Percentiles rank a stretch among this genome's conserved stretches.
These are phyloP conservation scores for Ananas comosus DNA, from an alignment of 176 grass and related monocot genomes.

Conservation along the genomic window DNA sequence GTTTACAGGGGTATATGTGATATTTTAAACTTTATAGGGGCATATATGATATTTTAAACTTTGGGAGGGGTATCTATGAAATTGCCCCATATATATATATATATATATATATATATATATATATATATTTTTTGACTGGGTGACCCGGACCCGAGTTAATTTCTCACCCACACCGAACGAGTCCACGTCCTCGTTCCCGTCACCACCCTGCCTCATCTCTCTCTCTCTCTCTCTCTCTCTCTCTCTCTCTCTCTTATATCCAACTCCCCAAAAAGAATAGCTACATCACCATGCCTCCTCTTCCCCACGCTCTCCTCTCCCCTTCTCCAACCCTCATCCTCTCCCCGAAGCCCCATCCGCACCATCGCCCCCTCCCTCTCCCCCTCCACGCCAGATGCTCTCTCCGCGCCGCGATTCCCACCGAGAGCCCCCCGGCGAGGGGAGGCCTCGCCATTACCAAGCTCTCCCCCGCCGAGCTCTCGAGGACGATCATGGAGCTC, in stretches of 20 bases:
- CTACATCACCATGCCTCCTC: constrained; percentile 9
- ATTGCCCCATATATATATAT: too few relatives aligned
- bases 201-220: neutral
- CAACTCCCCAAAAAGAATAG: neutral
- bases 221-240: neutral
- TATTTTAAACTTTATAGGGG: too few relatives aligned
- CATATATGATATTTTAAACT: too few relatives aligned
- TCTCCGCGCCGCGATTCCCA: constrained; percentile 18
- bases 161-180: too few relatives aligned
- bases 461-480: constrained; percentile 62
- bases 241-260: neutral
- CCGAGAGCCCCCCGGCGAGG: neutral
- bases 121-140: too few relatives aligned
- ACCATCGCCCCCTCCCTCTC: neutral
- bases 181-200: too few relatives aligned
- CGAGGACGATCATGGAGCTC: constrained; percentile 70
- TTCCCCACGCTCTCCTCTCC: constrained; percentile 21
- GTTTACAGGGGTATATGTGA: too few relatives aligned
- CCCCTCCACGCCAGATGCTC: constrained; percentile 12
- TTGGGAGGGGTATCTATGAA: too few relatives aligned
- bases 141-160: too few relatives aligned
- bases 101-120: too few relatives aligned
- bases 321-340: constrained; percentile 9
- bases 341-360: neutral
- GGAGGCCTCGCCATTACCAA: constrained; percentile 11